Conservation (phyloP, 2,329 filamentous ascomycete genomes). For the Exutisphaerella laricina region DNA sequence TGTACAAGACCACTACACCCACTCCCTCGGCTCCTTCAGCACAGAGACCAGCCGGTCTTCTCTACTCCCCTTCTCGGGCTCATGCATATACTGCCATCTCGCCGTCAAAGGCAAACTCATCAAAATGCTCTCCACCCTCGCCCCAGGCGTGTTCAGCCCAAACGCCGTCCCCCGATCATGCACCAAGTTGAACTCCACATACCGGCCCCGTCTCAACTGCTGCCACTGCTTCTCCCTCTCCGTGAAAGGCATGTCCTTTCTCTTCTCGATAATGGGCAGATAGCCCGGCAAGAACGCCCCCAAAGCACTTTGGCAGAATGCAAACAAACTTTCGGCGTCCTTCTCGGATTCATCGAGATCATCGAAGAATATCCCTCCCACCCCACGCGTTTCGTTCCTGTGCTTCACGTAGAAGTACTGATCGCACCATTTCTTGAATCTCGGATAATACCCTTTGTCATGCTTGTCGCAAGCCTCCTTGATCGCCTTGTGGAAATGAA, state of each 20-base stretch:
- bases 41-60: constrained; percentile 78
- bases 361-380: constrained; percentile 98
- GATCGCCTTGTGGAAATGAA: constrained; percentile 91
- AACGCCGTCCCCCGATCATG: constrained; percentile 95
- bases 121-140: constrained; percentile 89
- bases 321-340: constrained; percentile 82
- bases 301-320: constrained; percentile 79
- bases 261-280: constrained; percentile 75
- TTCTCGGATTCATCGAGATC: constrained; percentile 85
- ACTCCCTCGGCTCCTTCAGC: constrained; percentile 56
- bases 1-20: constrained; percentile 49
- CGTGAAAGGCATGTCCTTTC: constrained; percentile 88
- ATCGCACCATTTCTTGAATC: constrained; percentile 98
- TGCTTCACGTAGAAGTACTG: constrained; percentile 96
- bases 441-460: constrained; percentile 83
- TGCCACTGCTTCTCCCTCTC: constrained; percentile 92
- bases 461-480: constrained; percentile 92
- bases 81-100: constrained; percentile 93
- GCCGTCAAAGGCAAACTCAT: constrained; percentile 95
- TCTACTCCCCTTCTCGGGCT: constrained; percentile 65
- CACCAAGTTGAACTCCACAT: constrained; percentile 97
- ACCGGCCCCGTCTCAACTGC: constrained; percentile 86
- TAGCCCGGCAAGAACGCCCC: constrained; percentile 87
- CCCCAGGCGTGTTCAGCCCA: constrained; percentile 85
- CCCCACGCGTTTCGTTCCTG: constrained; percentile 74